Percentiles rank a stretch among this genome's conserved stretches.
Conservation (phyloP, 1,284 basidiomycete species). For the Taiwanofungus camphoratus region DNA sequence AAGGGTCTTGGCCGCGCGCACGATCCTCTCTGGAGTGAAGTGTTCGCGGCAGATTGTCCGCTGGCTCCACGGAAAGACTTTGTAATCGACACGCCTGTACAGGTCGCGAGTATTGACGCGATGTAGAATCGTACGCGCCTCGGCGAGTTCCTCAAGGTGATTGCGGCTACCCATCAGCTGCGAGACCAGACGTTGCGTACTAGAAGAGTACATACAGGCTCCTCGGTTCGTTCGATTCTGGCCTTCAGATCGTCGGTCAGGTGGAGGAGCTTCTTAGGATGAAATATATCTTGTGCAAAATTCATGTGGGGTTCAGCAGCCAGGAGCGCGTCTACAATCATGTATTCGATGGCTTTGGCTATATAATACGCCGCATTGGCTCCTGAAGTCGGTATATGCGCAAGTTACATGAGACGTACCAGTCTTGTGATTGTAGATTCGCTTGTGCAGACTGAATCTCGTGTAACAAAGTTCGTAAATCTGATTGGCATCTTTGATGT, state of each 20-base stretch:
- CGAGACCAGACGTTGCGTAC: neutral
- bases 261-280: slow-evolving; percentile 53
- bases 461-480: slow-evolving; percentile 68
- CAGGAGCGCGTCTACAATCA: slow-evolving; percentile 70
- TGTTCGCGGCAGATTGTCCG: slow-evolving; percentile 32
- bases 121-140: slow-evolving; percentile 51
- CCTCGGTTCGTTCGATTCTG: slow-evolving; percentile 48
- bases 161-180: neutral
- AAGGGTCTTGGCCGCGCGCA: slow-evolving; percentile 38
- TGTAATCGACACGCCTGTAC: slow-evolving; percentile 66
- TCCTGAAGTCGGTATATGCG: neutral
- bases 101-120: slow-evolving; percentile 58
- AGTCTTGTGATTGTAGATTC: slow-evolving; percentile 73
- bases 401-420: slow-evolving; percentile 37
- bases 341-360: slow-evolving; percentile 74
- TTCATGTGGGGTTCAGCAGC: slow-evolving; percentile 57
- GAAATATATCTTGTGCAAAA: slow-evolving; percentile 49
- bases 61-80: slow-evolving; percentile 49
- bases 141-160: slow-evolving; percentile 46
- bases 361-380: slow-evolving; percentile 1
- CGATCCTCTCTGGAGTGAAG: slow-evolving; percentile 52
- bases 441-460: slow-evolving; percentile 71
- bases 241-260: slow-evolving; percentile 64
- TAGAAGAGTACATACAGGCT: slow-evolving; percentile 33
- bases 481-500: slow-evolving; percentile 72